Conservation (phyloP, 768 basidiomycete species). For the Daedaleopsis sinensis region DNA sequence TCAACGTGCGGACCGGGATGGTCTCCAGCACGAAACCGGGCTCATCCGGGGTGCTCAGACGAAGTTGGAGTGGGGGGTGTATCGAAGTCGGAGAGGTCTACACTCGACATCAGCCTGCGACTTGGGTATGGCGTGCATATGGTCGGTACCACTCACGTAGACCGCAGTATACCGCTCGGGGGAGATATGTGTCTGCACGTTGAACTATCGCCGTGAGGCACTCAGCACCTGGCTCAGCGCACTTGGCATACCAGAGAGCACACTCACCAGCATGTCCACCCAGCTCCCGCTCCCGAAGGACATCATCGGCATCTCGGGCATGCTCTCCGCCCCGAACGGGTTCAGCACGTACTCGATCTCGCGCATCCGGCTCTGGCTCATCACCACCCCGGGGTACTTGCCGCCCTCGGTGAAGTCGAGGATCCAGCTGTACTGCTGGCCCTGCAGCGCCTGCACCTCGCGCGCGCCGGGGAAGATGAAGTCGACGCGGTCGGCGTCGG, state of each 20-base stretch:
- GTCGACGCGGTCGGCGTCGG: constrained; percentile 48
- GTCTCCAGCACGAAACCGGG: constrained; percentile 75
- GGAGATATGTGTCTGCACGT: constrained; percentile 40
- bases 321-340: constrained; percentile 45
- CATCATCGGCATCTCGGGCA: constrained; percentile 48
- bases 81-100: constrained; percentile 66
- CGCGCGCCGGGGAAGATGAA: constrained; percentile 50
- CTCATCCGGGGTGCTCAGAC: constrained; percentile 70
- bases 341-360: constrained; percentile 71
- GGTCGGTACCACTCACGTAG: constrained; percentile 52
- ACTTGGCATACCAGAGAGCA: neutral
- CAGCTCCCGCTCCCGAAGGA: constrained; percentile 58
- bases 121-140: neutral
- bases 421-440: constrained; percentile 52
- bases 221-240: neutral
- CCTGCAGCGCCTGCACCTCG: constrained; percentile 26
- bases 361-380: constrained; percentile 74
- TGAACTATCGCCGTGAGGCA: constrained; percentile 46
- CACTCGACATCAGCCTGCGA: neutral
- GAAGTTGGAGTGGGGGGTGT: constrained; percentile 72
- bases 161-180: constrained; percentile 68
- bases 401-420: constrained; percentile 72
- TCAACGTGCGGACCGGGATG: constrained; percentile 71
- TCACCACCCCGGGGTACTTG: constrained; percentile 56
- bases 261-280: constrained; percentile 64